Percentiles rank a stretch among this genome's conserved stretches.
phyloP scores from a whole-genome alignment of 768 basidiomycete genomes.

The Trametes cubensis region DNA sequence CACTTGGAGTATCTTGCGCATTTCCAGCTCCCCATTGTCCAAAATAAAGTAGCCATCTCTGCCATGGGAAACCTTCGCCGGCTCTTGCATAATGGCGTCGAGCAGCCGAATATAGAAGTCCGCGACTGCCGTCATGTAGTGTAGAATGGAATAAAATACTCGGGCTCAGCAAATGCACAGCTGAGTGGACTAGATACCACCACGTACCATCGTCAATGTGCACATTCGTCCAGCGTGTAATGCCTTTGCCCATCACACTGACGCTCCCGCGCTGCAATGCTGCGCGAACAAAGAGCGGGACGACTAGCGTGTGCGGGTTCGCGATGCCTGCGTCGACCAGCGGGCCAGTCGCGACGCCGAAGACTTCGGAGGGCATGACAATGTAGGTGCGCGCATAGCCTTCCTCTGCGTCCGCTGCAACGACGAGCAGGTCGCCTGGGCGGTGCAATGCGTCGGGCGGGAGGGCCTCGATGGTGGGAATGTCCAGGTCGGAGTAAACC shows the following conservation, averaged over 20 bases:
- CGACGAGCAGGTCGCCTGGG: slow-evolving; percentile 49
- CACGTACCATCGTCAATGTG: slow-evolving; percentile 40
- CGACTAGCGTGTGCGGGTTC: slow-evolving; percentile 51
- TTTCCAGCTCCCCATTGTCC: slow-evolving; percentile 32
- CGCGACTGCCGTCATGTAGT: neutral
- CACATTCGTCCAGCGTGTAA: slow-evolving; percentile 61
- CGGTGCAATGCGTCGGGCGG: slow-evolving; percentile 51
- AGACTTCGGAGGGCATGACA: slow-evolving; percentile 57
- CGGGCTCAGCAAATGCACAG: neutral
- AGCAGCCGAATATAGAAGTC: slow-evolving; percentile 24
- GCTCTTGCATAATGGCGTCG: slow-evolving; percentile 35
- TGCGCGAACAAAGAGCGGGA: slow-evolving; percentile 48
- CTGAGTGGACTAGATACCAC: no score
- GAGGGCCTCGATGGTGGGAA: slow-evolving; percentile 46
- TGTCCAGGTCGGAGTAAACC: slow-evolving; percentile 54
- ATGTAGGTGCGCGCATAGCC: slow-evolving; percentile 55
- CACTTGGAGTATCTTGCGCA: slow-evolving; percentile 35
- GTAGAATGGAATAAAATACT: neutral
- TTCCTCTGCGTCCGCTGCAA: slow-evolving; percentile 54
- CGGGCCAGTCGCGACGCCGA: slow-evolving; percentile 59
- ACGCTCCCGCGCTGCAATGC: slow-evolving; percentile 49
- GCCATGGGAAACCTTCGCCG: slow-evolving; percentile 30
- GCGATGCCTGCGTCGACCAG: slow-evolving; percentile 53
- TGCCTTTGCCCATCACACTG: slow-evolving; percentile 56
- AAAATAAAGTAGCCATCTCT: slow-evolving; percentile 39